Conservation (phyloP, 768 basidiomycete species). For the Mycena galericulata region DNA sequence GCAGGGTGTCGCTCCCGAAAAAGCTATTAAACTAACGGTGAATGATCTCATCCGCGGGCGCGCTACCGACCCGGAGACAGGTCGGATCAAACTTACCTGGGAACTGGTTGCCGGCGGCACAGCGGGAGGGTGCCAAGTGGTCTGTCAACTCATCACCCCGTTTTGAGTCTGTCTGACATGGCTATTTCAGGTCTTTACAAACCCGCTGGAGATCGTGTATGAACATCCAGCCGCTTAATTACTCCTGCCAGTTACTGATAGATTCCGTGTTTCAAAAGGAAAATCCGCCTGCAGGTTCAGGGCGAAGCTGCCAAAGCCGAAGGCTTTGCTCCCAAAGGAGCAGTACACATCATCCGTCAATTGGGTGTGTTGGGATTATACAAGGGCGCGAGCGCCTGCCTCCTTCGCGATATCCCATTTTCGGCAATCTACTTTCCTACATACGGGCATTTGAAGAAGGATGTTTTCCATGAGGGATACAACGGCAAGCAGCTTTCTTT, state of each 20-base stretch:
- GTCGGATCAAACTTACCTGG: constrained; percentile 91
- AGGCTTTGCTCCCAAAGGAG: constrained; percentile 85
- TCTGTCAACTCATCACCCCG: constrained; percentile 56
- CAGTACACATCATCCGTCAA: constrained; percentile 92
- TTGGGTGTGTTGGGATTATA: constrained; percentile 94
- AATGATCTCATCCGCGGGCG: constrained; percentile 90
- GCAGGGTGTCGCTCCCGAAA: constrained; percentile 95
- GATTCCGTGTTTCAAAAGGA: constrained; percentile 57
- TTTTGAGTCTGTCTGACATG: neutral
- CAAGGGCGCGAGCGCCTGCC: constrained; percentile 91
- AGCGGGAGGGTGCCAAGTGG: constrained; percentile 98
- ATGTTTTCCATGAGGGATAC: constrained; percentile 95
- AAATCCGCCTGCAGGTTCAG: constrained; percentile 95
- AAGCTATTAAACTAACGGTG: constrained; percentile 97
- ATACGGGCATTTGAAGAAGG: constrained; percentile 91
- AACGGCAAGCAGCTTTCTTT: constrained; percentile 94
- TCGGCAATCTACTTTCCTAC: constrained; percentile 93
- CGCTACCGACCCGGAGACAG: constrained; percentile 95
- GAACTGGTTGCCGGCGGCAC: constrained; percentile 92
- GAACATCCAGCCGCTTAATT: neutral
- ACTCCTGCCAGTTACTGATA: neutral
- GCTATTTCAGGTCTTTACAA: constrained; percentile 86
- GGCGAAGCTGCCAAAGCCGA: constrained; percentile 93
- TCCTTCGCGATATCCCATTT: constrained; percentile 96
- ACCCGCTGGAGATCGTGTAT: constrained; percentile 96